Percentiles rank a stretch among this genome's conserved stretches.
Evolutionary conservation across 148 eudicot genomes (phyloP).

Genomic region (Rhododendron kiyosumense): DNA sequence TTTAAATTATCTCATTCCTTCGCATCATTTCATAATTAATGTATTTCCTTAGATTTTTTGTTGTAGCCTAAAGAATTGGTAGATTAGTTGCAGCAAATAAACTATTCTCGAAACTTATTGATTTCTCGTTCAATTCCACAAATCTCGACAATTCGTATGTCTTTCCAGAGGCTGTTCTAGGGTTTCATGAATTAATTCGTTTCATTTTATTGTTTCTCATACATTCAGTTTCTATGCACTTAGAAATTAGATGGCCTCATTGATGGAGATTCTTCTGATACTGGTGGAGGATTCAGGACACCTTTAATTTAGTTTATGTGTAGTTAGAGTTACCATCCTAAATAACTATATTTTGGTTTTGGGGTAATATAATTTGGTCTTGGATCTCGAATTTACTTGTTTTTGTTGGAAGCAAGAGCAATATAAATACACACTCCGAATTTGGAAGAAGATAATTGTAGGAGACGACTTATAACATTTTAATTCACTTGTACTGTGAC

Average conservation of each 20-base stretch:
- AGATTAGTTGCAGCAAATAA: neutral
- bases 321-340: neutral
- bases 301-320: neutral
- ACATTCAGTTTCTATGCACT: neutral
- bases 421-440: neutral
- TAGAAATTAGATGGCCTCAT: neutral
- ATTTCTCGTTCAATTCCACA: neutral
- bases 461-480: neutral
- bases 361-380: neutral
- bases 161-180: neutral
- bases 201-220: neutral
- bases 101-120: neutral
- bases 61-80: neutral
- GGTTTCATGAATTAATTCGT: neutral
- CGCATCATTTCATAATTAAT: neutral
- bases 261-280: neutral
- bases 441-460: neutral
- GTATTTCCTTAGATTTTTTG: neutral
- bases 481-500: neutral
- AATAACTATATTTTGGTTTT: neutral
- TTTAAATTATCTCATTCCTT: neutral
- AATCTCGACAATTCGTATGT: neutral
- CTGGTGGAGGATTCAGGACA: neutral
- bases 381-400: neutral
- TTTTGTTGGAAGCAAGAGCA: neutral